Conservation (phyloP, 495 filamentous ascomycete species). For the Podospora anserina region DNA sequence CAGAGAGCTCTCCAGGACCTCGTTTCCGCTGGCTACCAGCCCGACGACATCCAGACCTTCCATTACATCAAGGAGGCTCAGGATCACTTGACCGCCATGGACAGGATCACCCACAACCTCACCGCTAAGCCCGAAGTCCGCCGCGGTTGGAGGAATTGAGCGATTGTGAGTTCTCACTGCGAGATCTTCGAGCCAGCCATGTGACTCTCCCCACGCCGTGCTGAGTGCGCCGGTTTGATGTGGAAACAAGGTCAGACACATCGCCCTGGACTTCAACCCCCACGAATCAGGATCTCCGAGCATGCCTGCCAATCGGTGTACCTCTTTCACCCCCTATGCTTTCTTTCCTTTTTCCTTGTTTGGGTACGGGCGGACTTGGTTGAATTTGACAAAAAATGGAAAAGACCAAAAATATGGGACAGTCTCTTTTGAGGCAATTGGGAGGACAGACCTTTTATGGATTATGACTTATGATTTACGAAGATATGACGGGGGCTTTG, state of each 20-base stretch:
- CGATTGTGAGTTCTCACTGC: constrained; percentile 7
- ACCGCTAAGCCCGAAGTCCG: constrained; percentile 29
- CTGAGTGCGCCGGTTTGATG: constrained; percentile 4
- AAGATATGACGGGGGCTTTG: not conserved
- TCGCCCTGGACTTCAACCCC: not conserved
- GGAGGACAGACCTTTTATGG: constrained; percentile 21
- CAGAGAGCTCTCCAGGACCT: constrained; percentile 45
- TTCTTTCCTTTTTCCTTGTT: constrained; percentile 6
- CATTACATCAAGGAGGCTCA: constrained; percentile 45
- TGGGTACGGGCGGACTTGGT: not conserved
- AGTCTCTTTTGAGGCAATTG: constrained; percentile 16
- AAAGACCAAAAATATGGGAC: constrained; percentile 1
- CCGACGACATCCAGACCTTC: constrained; percentile 44
- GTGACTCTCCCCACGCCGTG: not conserved
- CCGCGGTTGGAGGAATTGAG: constrained; percentile 30
- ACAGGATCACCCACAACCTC: constrained; percentile 35
- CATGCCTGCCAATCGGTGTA: not conserved
- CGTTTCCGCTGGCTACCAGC: constrained; percentile 41
- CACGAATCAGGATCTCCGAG: not conserved
- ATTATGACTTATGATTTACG: constrained; percentile 19
- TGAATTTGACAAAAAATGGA: constrained; percentile 2
- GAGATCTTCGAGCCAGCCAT: not conserved
- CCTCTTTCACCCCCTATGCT: not conserved
- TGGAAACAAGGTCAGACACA: not conserved
- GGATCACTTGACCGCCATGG: constrained; percentile 45